Evolutionary conservation across 495 filamentous ascomycete species (phyloP).

Genomic region (Xylaria curta): DNA sequence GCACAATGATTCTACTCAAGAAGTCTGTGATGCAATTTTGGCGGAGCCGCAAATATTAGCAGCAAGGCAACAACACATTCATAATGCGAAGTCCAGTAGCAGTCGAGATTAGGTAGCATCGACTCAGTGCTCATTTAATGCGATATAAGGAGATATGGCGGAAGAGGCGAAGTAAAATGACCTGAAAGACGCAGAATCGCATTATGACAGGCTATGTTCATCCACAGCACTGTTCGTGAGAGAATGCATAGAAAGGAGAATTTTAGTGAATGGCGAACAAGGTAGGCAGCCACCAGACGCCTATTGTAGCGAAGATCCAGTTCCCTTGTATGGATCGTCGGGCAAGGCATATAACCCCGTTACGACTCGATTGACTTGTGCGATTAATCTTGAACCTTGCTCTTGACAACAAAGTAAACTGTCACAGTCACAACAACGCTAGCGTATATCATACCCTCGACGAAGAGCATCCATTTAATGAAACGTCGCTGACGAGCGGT

Average conservation of each 20-base stretch:
- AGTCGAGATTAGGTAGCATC: not conserved
- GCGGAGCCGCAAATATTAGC: not conserved
- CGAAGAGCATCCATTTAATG: conserved; percentile 34
- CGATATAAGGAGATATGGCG: not conserved
- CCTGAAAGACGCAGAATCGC: not conserved
- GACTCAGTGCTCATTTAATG: not conserved
- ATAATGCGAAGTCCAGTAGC: not conserved
- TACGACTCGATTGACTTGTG: not conserved
- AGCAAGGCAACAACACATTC: not conserved
- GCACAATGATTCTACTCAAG: too few species aligned
- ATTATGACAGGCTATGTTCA: not conserved
- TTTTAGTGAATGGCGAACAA: not conserved
- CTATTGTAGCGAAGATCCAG: not conserved
- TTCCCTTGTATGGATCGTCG: not conserved
- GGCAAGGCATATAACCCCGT: too few species aligned
- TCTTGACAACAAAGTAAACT: conserved; percentile 21
- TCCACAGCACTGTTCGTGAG: not conserved
- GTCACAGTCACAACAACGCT: conserved; percentile 20
- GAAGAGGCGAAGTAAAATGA: not conserved
- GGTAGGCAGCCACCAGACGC: not conserved
- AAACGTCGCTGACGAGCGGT: conserved; percentile 36
- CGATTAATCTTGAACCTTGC: not conserved
- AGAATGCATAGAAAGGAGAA: not conserved
- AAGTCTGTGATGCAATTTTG: not conserved
- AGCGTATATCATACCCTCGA: conserved; percentile 31